Base-by-base conservation (phyloP, 768 basidiomycete genomes). In the Artomyces pyxidatus region DNA sequence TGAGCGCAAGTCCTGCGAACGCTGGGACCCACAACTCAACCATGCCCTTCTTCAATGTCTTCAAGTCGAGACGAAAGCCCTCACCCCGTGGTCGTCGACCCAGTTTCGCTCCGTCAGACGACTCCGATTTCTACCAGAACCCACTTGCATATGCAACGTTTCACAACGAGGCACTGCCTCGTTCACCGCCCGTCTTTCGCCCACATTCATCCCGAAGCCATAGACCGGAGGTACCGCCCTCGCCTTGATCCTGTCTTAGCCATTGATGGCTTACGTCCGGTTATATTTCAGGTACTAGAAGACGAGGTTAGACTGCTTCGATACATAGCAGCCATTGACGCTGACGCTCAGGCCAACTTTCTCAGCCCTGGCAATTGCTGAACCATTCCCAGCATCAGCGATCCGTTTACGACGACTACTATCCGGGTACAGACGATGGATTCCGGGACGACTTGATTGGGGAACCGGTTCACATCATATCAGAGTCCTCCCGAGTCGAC, bases 11-110 rank as follows among this genome's bases (percentile, higher is more conserved):
- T n/a, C n/a, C n/a, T n/a, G n/a, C n/a, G n/a, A n/a, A n/a, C n/a
- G n/a, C n/a, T n/a, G n/a, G 30, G 21, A 44, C 53, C 45, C 40
- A 30, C 35, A 48, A 50, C 39, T 29, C 25, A 42, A 54, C 19
- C 50, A 54, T 54, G 53, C 53, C 53, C 39, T 47, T 54, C 50
- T 19, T 54, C 50, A 42, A 52, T 14, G 46, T 54, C 41, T 54
- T 54, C 37, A 52, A 26, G 45, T 30, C 51, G 47, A 54, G 39
- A 41, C 50, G 53, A 23, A 27, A 4, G 32, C 32, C 17, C 32
- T 12, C 32, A 35, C 32, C 3, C 32, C 12, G n/a, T n/a, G n/a
- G n/a, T 35, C 32, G 32, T 9, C 21, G 22, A 21, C 21, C 45
- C 23, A 46, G 19, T 6, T 17, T 17, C 25, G 26, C 17, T 44